Percentiles rank a stretch among this genome's conserved stretches.
Conservation (phyloP, 192 early-diverging fungal genomes). For the Coemansia sp. region DNA sequence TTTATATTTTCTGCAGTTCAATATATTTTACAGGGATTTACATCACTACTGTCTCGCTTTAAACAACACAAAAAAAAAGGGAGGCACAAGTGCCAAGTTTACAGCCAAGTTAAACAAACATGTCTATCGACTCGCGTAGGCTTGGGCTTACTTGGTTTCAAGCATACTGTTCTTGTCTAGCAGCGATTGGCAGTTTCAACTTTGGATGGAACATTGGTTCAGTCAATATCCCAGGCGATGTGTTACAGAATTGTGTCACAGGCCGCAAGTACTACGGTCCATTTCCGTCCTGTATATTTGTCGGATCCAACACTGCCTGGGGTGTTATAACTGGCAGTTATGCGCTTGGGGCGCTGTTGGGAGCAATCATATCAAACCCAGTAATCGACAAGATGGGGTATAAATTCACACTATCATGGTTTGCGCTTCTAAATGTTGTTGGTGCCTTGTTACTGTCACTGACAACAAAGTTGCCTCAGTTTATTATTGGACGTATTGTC, state of each 20-base stretch:
- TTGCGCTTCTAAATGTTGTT: slow-evolving; percentile 65
- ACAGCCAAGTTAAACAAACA: slow-evolving; percentile 6
- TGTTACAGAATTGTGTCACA: slow-evolving; percentile 54
- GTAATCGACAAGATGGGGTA: slow-evolving; percentile 62
- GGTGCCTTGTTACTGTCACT: slow-evolving; percentile 64
- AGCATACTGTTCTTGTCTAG: slow-evolving; percentile 42
- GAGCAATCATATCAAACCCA: slow-evolving; percentile 62
- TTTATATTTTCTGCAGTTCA: not conserved
- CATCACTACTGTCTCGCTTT: slow-evolving; percentile 4
- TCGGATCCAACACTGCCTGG: slow-evolving; percentile 53
- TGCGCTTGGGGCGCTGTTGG: slow-evolving; percentile 64
- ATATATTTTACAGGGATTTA: not conserved
- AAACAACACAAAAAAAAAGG: not conserved
- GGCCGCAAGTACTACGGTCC: slow-evolving; percentile 50
- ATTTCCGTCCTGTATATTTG: slow-evolving; percentile 47
- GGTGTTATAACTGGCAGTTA: slow-evolving; percentile 60
- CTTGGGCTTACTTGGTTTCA: slow-evolving; percentile 51
- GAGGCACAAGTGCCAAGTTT: not conserved
- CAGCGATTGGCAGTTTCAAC: slow-evolving; percentile 55
- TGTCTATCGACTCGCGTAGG: slow-evolving; percentile 48
- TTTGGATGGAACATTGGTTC: slow-evolving; percentile 59
- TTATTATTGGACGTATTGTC: slow-evolving; percentile 70
- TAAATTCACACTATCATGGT: slow-evolving; percentile 63
- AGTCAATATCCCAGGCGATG: slow-evolving; percentile 60
- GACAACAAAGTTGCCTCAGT: slow-evolving; percentile 62